Evolutionary conservation across 805 yeast species (phyloP), one percentile per base, ranked within the genome.

Genomic region (Candida schatavii): DNA sequence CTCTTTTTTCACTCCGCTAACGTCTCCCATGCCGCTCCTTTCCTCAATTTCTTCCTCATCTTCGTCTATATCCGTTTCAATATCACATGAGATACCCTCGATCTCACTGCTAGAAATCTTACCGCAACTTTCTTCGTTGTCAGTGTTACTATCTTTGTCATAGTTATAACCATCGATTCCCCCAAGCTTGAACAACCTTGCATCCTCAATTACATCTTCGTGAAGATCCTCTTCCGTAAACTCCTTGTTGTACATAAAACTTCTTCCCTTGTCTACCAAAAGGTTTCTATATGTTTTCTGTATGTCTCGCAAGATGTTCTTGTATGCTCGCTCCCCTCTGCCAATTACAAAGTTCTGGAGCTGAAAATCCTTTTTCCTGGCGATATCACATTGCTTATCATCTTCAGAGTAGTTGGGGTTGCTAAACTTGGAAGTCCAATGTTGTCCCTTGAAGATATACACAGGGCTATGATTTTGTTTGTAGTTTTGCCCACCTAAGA

Each of bases 341-440:
- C 66, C 68, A 9, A 55, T 50, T 14, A 59, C 52, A 9, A 63
- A 35, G 10, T 52, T 51, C 41, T 60, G 62, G 11, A 64, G 37
- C 19, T 51, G 46, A 37, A 59, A 44, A 23, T 57, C 62, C 25
- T 45, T 48, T 13, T 34, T 43, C 32, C 52, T 34, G 22, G 44
- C 43, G 21, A 41, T 31, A 25, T 47, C 35, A 27, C 42, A 46
- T 1, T 48, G 43, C 43, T 35, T 19, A 47, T 46, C 48, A 7
- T 44, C 45, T 1, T 27, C 34, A 4, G 35, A 11, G 4, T 37
- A 28, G 10, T 38, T 7, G 14, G 35, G 27, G 15, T 35, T 37
- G n/a, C 37, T 30, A 15, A 44, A 41, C 13, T 38, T 30, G 10
- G 43, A 41, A n/a, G 39, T 44, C 28, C 43, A 41, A 27, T 41